A percentile compares a stretch with the other conserved stretches of the same genome.
phyloP scores from a whole-genome alignment of 495 filamentous ascomycete genomes.

The Hyaloscypha variabilis region DNA sequence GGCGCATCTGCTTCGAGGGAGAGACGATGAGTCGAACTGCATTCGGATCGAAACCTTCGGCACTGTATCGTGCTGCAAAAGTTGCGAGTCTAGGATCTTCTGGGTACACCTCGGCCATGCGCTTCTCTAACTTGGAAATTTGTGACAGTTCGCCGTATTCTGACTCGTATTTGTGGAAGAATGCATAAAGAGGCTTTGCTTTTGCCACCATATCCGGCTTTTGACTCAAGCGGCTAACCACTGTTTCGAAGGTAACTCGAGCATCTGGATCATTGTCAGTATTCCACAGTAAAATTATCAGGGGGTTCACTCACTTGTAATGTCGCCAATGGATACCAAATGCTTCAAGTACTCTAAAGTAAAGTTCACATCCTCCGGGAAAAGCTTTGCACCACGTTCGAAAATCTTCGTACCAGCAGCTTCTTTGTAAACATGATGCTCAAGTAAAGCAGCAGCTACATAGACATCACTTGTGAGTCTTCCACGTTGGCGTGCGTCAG shows the following conservation, averaged over 20 bases:
- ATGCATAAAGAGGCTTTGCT: constrained; percentile 80
- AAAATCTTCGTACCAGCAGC: constrained; percentile 90
- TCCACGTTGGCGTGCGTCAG: constrained; percentile 81
- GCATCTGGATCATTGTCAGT: constrained; percentile 63
- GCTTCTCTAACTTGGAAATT: constrained; percentile 84
- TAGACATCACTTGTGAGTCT: constrained; percentile 93
- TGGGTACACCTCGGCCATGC: constrained; percentile 90
- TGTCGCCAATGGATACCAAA: constrained; percentile 85
- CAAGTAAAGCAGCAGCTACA: constrained; percentile 85
- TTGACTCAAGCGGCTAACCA: constrained; percentile 73
- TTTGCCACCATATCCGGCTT: constrained; percentile 73
- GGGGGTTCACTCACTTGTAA: constrained; percentile 71
- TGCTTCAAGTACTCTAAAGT: constrained; percentile 94
- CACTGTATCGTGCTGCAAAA: constrained; percentile 77
- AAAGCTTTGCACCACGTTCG: constrained; percentile 88
- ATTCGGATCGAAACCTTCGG: constrained; percentile 72
- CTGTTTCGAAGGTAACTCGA: constrained; percentile 90
- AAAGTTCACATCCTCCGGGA: constrained; percentile 89
- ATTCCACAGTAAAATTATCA: background rate
- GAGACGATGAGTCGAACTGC: constrained; percentile 81
- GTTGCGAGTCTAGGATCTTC: constrained; percentile 75
- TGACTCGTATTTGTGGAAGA: constrained; percentile 94
- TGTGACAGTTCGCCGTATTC: constrained; percentile 88
- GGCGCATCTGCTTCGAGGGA: constrained; percentile 69
- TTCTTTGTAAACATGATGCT: constrained; percentile 95